Conservation (phyloP, 169 alveolate genomes). For the Theileria parva region DNA sequence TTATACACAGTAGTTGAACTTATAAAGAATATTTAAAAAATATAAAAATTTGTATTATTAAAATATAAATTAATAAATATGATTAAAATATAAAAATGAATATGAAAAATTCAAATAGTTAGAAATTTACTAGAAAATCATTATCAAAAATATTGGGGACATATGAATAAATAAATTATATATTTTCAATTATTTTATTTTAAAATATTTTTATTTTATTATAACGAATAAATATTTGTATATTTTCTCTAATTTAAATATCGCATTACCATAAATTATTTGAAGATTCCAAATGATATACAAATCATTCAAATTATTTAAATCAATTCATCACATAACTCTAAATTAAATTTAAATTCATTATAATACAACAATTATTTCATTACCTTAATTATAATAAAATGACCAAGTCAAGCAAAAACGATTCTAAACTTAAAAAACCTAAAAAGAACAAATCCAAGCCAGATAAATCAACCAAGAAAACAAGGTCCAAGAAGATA, state of each 20-base stretch:
- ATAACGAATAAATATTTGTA: no score
- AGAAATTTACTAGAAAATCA: no score
- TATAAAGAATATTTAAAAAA: not conserved
- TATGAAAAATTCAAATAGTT: no score
- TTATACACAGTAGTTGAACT: not conserved
- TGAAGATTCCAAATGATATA: not conserved
- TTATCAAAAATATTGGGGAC: not conserved
- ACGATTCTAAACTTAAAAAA: not conserved
- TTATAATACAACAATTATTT: not conserved
- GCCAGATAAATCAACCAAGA: slow-evolving; percentile 17
- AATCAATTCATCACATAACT: not conserved
- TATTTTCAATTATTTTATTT: no score
- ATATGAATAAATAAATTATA: no score
- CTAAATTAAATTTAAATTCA: not conserved
- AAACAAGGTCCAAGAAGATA: slow-evolving; percentile 30
- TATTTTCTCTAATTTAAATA: not conserved
- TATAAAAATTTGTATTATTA: not conserved
- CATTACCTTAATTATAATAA: not conserved
- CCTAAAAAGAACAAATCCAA: slow-evolving; percentile 22
- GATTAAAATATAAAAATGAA: not conserved
- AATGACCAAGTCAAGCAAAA: not conserved
- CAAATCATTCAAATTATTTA: not conserved
- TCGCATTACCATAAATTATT: not conserved
- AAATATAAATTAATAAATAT: not conserved
- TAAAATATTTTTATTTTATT: no score